phyloP scores from a whole-genome alignment of 2,329 filamentous ascomycete species.

The Trichoderma afroharzianum region DNA sequence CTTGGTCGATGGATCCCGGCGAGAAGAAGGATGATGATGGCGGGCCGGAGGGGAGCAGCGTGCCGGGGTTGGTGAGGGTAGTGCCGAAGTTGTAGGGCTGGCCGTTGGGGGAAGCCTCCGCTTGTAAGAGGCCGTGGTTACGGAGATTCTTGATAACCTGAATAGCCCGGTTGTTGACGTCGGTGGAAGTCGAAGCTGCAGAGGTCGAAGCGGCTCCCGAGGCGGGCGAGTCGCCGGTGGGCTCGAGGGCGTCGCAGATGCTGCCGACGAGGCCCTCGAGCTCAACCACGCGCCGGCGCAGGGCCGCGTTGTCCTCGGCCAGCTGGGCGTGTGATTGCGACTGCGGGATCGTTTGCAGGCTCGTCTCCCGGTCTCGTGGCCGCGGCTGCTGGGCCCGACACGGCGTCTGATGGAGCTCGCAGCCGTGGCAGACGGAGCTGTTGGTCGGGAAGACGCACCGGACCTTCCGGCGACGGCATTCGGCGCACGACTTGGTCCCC shows the following conservation, averaged over 20 bases:
- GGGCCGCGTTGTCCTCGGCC: constrained; percentile 8
- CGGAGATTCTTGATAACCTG: constrained; percentile 4
- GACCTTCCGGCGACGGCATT: constrained; percentile 48
- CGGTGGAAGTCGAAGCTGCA: neutral
- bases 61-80: neutral
- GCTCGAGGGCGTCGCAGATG: neutral
- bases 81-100: neutral
- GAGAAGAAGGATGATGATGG: constrained; percentile 3
- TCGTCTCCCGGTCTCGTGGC: constrained; percentile 2
- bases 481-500: constrained; percentile 34
- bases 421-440: constrained; percentile 40
- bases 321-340: neutral
- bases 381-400: constrained; percentile 42
- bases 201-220: neutral
- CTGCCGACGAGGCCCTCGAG: constrained; percentile 26
- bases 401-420: constrained; percentile 39
- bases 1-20: neutral
- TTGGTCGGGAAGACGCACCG: constrained; percentile 42
- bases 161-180: neutral
- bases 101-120: neutral
- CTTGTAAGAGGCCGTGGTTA: constrained; percentile 3
- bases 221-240: neutral
- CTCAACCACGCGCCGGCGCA: constrained; percentile 23
- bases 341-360: neutral
- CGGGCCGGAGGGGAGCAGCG: neutral